These are phyloP conservation scores for Penicillium samsonianum DNA, from an alignment of 495 filamentous ascomycete species.

Conservation along the genomic window DNA sequence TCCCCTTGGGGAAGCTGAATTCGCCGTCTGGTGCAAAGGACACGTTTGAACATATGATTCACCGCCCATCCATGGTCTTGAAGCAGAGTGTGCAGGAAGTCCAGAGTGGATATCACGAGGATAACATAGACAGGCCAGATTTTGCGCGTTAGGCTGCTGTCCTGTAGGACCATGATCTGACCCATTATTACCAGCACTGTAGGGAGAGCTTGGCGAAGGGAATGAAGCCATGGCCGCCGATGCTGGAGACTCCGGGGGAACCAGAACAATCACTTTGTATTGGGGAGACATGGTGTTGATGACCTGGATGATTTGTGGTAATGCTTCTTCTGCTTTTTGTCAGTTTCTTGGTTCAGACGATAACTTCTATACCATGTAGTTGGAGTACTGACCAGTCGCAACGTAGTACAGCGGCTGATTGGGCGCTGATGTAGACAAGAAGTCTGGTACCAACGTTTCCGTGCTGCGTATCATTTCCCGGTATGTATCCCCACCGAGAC, in stretches of 20 bases:
- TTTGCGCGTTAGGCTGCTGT: not conserved
- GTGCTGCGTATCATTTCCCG: constrained; percentile 1
- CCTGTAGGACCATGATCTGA: not conserved
- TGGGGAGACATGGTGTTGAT: constrained; percentile 21
- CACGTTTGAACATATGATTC: not conserved
- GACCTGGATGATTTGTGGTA: constrained; percentile 27
- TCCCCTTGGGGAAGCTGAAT: not conserved
- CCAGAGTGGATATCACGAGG: not conserved
- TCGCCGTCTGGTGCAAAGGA: constrained; percentile 11
- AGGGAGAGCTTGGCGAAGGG: not conserved
- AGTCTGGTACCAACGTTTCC: not conserved
- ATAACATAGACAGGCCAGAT: constrained; percentile 10
- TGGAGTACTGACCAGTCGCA: constrained; percentile 19
- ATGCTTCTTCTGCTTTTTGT: constrained; percentile 15
- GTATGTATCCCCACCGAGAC: not conserved
- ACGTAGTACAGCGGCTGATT: constrained; percentile 26
- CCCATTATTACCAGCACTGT: not conserved
- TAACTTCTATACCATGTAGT: not conserved
- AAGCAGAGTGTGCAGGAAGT: not conserved
- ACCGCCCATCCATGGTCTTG: constrained; percentile 1
- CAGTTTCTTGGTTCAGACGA: not conserved
- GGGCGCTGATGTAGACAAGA: not conserved
- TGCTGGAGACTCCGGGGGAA: constrained; percentile 12
- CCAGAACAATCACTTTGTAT: constrained; percentile 24
- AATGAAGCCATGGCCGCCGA: not conserved